Conservation (phyloP, 2,329 filamentous ascomycete genomes). For the Rhexocercosporidium sp. region DNA sequence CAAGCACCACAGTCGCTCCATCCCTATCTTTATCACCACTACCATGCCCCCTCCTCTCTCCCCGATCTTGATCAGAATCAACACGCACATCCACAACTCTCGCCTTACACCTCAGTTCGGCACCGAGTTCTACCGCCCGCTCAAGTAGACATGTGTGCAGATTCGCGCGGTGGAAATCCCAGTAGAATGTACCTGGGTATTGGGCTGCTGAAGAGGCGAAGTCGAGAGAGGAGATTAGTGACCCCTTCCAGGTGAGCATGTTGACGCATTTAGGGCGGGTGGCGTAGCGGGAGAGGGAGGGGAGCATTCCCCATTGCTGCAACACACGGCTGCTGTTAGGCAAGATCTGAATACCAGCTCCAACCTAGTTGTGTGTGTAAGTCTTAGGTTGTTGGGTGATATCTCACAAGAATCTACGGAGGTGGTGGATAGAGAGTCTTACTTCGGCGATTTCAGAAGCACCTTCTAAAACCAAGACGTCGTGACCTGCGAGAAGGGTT, state of each 20-base stretch:
- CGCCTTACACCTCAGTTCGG: constrained; percentile 47
- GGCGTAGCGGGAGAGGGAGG: constrained; percentile 23
- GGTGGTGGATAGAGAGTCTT: constrained; percentile 50
- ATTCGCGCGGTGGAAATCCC: constrained; percentile 54
- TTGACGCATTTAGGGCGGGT: constrained; percentile 51
- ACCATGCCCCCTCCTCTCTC: too few species aligned
- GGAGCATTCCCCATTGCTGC: constrained; percentile 34
- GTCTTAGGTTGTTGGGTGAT: constrained; percentile 37
- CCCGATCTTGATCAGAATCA: too few species aligned
- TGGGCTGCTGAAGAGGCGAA: constrained; percentile 28
- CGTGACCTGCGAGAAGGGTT: constrained; percentile 41
- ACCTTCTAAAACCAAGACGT: constrained; percentile 49
- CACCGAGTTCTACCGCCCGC: constrained; percentile 47
- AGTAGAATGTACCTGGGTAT: constrained; percentile 44
- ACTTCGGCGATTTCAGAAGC: constrained; percentile 49
- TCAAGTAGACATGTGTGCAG: constrained; percentile 51
- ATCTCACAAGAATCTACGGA: too few species aligned
- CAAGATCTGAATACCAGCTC: constrained; percentile 40
- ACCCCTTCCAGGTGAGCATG: constrained; percentile 51
- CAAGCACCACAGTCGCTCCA: constrained; percentile 36
- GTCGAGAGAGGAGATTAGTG: constrained; percentile 36
- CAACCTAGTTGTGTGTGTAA: constrained; percentile 48
- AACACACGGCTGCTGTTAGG: constrained; percentile 37
- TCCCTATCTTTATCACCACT: constrained; percentile 28
- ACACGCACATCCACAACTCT: constrained; percentile 42